phyloP scores from a whole-genome alignment of 768 basidiomycete species.

The Psilocybe azurescens region DNA sequence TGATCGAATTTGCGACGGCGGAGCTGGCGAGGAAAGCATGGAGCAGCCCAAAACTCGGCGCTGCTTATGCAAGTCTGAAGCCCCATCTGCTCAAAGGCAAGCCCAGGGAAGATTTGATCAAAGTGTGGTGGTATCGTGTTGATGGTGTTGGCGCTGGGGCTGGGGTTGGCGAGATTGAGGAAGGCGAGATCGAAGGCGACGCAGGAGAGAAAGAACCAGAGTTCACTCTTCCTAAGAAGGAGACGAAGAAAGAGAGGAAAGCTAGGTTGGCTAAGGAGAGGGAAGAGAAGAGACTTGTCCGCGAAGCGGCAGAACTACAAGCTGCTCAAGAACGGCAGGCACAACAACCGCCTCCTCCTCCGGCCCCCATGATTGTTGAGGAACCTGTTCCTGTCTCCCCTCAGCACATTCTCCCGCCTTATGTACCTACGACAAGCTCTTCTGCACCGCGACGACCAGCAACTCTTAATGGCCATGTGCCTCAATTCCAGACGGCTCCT shows the following conservation, averaged over 20 bases:
- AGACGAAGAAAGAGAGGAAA: slow-evolving; percentile 36
- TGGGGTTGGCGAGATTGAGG: slow-evolving; percentile 51
- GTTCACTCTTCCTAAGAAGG: slow-evolving; percentile 27
- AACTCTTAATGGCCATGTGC: background rate
- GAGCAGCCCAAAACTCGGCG: slow-evolving; percentile 51
- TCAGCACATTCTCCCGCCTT: background rate
- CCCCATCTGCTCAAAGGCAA: slow-evolving; percentile 47
- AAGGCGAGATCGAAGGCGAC: slow-evolving; percentile 54
- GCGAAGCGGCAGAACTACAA: slow-evolving; percentile 13
- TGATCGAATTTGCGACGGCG: slow-evolving; percentile 55
- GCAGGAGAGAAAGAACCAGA: slow-evolving; percentile 37
- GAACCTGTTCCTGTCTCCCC: background rate
- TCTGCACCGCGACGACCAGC: background rate
- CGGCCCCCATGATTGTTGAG: background rate
- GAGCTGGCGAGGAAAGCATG: slow-evolving; percentile 53
- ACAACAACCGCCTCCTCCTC: slow-evolving; percentile 3
- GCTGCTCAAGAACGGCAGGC: slow-evolving; percentile 1
- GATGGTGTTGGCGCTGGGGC: slow-evolving; percentile 43
- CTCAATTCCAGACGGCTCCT: background rate
- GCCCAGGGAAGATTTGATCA: slow-evolving; percentile 48
- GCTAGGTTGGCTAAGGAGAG: slow-evolving; percentile 31
- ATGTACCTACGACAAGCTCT: background rate
- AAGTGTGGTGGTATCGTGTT: slow-evolving; percentile 56
- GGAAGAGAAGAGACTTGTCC: slow-evolving; percentile 27
- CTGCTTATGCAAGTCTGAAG: slow-evolving; percentile 30